Conservation (phyloP, 225 moss, liverwort and hornwort genomes). For the Physcomitrium patens region DNA sequence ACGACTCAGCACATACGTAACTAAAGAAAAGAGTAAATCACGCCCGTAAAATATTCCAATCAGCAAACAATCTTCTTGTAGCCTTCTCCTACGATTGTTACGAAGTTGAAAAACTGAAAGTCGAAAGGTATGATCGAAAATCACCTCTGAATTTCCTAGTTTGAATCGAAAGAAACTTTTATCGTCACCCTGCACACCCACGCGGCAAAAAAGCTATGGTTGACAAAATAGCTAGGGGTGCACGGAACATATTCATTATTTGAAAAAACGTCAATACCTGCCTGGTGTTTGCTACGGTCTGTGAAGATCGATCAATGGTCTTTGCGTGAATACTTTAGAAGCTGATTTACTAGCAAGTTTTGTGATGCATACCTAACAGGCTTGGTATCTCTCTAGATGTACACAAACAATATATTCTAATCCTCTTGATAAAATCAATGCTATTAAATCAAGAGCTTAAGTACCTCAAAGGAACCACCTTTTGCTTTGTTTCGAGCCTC, state of each 20-base stretch:
- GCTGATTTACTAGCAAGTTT: neutral
- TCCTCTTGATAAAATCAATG: neutral
- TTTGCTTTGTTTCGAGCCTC: conserved; percentile 99
- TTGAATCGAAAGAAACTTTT: conserved; percentile 64
- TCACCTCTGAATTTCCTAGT: conserved; percentile 60
- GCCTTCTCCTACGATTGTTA: neutral
- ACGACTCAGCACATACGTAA: neutral
- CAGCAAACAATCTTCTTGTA: neutral
- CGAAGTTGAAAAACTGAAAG: neutral
- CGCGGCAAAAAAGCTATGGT: neutral
- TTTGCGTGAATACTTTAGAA: neutral
- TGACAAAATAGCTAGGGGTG: neutral
- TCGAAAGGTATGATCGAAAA: neutral
- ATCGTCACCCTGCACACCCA: conserved; percentile 53
- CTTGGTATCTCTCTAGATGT: neutral
- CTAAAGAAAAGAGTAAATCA: neutral
- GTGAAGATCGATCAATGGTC: neutral
- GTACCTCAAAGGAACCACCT: conserved; percentile 98
- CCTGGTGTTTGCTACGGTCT: neutral
- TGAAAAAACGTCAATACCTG: neutral
- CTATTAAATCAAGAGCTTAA: conserved; percentile 32
- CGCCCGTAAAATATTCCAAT: neutral
- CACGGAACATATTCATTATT: too few species aligned
- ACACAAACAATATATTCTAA: neutral
- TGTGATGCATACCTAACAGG: neutral